Evolutionary conservation across 805 yeast genomes (phyloP), one percentile per base, ranked within the genome.

Genomic region (Saccharomycopsis sp.): DNA sequence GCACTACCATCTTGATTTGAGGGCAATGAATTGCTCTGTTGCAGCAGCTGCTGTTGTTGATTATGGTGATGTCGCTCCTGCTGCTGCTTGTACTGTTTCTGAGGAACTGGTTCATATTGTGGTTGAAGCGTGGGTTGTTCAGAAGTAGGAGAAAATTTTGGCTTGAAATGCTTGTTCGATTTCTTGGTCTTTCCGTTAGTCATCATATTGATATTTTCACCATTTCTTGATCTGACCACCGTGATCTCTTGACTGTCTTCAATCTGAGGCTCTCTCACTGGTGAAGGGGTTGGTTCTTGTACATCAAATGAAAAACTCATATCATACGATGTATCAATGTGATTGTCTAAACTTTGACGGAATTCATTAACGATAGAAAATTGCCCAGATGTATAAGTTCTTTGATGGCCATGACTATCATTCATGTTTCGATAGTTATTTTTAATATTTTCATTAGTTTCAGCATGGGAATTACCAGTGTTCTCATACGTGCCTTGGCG

Each of bases 301-400:
- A 14, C 20, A 24, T 49, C 47, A 28, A 49, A 46, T 3, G 44
- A 34, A 35, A 49, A 49, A 21, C 37, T 43, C 45, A 49, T 49
- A 33, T 49, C 52, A 22, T 49, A 49, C 2, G 52, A 49, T 1
- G 51, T 49, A 38, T 49, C 52, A 16, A 49, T 46, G 28, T 49
- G 52, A 26, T 40, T 49, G 22, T 49, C 44, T 8, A 49, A 38
- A 21, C 48, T 49, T 17, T 46, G 21, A 11, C 50, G 50, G 37
- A 49, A 49, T 28, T 46, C 52, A 27, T 49, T 49, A 21, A 49
- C 52, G 2, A 47, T n/a, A 11, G 47, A 42, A 21, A 13, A 47
- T 22, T 47, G 51, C 14, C 48, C 48, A 5, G 50, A 42, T 13
- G 47, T 37, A 22, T 47, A 44, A 7, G 48, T 45, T 28, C 45